Percentiles rank a stretch among this genome's conserved stretches.
These are phyloP conservation scores for Lagerstroemia speciosa DNA, from an alignment of 345 rosid species.

Conservation along the genomic window DNA sequence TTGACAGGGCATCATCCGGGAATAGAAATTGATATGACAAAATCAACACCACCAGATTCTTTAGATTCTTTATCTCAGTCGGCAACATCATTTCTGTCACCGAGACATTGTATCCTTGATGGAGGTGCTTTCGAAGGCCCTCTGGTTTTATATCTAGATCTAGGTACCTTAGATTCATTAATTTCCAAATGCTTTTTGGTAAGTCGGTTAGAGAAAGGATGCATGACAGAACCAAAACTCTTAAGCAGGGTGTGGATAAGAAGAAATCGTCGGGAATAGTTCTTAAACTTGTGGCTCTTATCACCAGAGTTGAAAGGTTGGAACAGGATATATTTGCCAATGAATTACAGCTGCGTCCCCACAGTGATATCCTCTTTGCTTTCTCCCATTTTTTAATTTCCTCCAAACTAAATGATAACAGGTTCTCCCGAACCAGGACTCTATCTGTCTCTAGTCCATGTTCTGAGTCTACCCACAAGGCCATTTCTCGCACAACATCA, in stretches of 20 bases:
- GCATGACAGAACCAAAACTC: not conserved
- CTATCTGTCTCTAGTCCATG: not conserved
- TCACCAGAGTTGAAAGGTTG: not conserved
- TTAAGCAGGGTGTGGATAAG: not conserved
- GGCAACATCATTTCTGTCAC: not conserved
- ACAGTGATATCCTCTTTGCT: not conserved
- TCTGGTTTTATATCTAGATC: no score
- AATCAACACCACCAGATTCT: not conserved
- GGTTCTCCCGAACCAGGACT: not conserved
- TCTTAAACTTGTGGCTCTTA: no score
- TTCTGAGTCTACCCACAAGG: slow-evolving; percentile 7
- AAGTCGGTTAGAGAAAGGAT: not conserved
- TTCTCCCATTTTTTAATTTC: not conserved
- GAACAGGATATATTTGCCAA: not conserved
- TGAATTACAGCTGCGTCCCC: no score
- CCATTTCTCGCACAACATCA: slow-evolving; percentile 19
- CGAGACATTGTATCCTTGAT: no score
- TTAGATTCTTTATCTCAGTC: no score
- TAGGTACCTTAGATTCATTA: not conserved
- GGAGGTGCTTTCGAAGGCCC: no score
- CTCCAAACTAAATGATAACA: no score
- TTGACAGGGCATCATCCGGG: not conserved
- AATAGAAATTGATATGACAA: not conserved
- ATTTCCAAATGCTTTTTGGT: not conserved
- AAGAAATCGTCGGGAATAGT: not conserved